Evolutionary conservation across 768 basidiomycete genomes (phyloP).

Genomic region (Thelephora ganbajun): DNA sequence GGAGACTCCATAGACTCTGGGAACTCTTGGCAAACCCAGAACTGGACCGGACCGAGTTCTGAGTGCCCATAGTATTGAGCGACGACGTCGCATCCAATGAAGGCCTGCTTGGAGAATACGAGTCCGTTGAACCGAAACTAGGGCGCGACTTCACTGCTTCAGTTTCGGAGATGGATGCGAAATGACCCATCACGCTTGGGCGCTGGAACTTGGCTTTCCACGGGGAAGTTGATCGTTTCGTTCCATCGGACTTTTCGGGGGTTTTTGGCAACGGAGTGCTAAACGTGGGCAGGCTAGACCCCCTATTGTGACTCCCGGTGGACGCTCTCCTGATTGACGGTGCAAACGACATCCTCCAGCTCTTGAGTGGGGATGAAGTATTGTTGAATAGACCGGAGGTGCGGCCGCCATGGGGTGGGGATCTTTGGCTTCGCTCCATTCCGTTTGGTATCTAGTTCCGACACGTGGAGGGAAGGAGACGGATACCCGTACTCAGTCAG

Average conservation of each 20-base stretch:
- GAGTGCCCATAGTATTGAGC: conserved; percentile 23
- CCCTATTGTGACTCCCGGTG: conserved; percentile 22
- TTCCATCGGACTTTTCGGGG: conserved; percentile 1
- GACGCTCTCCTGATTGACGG: no score
- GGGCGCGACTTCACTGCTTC: conserved; percentile 27
- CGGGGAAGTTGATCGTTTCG: conserved; percentile 2
- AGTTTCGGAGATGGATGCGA: conserved; percentile 13
- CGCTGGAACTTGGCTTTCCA: conserved; percentile 19
- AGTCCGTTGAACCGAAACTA: conserved; percentile 48
- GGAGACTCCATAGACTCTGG: conserved; percentile 25
- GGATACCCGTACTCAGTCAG: no score
- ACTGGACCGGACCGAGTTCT: conserved; percentile 21
- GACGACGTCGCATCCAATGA: conserved; percentile 21
- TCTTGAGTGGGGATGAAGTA: no score
- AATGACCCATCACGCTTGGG: conserved; percentile 52
- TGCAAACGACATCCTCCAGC: no score
- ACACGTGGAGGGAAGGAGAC: no score
- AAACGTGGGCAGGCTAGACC: conserved; percentile 35
- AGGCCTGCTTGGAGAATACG: conserved; percentile 31
- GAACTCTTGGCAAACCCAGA: conserved; percentile 20
- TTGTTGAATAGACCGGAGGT: no score
- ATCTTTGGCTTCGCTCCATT: no score
- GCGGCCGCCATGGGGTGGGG: no score
- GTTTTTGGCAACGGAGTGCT: conserved; percentile 11
- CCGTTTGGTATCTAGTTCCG: no score